These are phyloP conservation scores for Gymnopilus dilepis DNA, from an alignment of 768 basidiomycete species.

Conservation along the genomic window DNA sequence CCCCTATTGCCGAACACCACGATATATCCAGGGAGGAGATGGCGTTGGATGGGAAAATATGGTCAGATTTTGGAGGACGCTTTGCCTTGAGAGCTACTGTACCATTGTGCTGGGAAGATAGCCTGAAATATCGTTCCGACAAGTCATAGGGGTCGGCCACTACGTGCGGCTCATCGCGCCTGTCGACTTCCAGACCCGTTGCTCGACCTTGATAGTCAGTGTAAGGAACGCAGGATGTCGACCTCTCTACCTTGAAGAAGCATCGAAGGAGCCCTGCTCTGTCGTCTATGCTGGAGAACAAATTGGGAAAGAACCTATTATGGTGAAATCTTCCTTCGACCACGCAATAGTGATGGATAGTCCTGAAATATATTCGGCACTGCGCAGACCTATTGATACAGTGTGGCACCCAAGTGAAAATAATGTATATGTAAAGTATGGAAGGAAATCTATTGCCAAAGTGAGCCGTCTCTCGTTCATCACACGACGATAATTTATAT, in stretches of 20 bases:
- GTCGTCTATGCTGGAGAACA: conserved; percentile 1
- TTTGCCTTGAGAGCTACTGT: conserved; percentile 27
- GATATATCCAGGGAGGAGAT: conserved; percentile 69
- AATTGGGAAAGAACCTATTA: conserved; percentile 8
- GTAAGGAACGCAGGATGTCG: neutral
- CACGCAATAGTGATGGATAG: conserved; percentile 8
- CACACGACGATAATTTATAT: conserved; percentile 27
- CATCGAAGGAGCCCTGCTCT: neutral
- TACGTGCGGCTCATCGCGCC: neutral
- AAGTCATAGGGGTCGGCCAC: conserved; percentile 18
- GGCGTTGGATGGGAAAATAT: conserved; percentile 86
- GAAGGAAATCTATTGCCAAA: conserved; percentile 33
- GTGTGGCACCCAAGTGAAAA: conserved; percentile 32
- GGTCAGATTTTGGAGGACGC: conserved; percentile 67
- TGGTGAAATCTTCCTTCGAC: conserved; percentile 13
- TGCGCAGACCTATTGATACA: conserved; percentile 36
- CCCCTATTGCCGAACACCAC: conserved; percentile 73
- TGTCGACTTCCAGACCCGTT: neutral
- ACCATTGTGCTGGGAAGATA: conserved; percentile 27
- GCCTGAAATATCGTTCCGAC: conserved; percentile 26
- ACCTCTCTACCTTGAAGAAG: neutral
- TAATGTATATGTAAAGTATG: conserved; percentile 27
- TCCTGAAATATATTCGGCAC: conserved; percentile 31
- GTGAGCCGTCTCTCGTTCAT: conserved; percentile 26
- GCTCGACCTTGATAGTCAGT: neutral